Evolutionary conservation across 140 eudicot species (phyloP).

Genomic region (Bidens hawaiensis): DNA sequence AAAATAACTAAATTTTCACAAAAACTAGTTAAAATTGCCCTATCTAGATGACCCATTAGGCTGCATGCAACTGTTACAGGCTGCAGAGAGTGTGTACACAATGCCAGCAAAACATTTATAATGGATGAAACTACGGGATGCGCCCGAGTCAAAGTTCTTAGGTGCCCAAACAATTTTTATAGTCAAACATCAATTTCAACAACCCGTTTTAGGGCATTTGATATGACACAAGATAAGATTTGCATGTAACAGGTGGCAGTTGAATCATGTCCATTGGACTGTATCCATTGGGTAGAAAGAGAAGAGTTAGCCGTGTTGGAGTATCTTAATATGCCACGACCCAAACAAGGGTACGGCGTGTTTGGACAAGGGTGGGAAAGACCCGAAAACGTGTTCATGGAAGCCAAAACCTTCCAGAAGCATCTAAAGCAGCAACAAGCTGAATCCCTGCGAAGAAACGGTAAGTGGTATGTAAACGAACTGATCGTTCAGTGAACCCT

Average conservation of each 20-base stretch:
- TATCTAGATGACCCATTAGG: background rate
- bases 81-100: constrained; percentile 68
- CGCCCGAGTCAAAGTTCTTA: constrained; percentile 58
- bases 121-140: constrained; percentile 64
- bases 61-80: constrained; percentile 33
- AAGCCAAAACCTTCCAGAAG: constrained; percentile 49
- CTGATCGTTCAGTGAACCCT: too few relatives aligned
- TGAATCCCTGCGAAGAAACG: constrained; percentile 36
- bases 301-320: constrained; percentile 56
- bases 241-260: constrained; percentile 47
- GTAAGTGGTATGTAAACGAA: too few relatives aligned
- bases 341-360: constrained; percentile 59
- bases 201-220: background rate
- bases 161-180: constrained; percentile 28
- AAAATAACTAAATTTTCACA: background rate
- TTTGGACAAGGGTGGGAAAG: constrained; percentile 81
- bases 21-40: background rate
- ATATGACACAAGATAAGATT: background rate
- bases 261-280: constrained; percentile 69
- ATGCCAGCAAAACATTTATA: constrained; percentile 49
- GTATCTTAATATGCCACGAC: constrained; percentile 49
- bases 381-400: constrained; percentile 59
- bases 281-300: constrained; percentile 68
- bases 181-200: background rate
- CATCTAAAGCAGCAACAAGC: constrained; percentile 38